These are phyloP conservation scores for Zalerion maritima DNA, from an alignment of 495 filamentous ascomycete species.

Conservation along the genomic window DNA sequence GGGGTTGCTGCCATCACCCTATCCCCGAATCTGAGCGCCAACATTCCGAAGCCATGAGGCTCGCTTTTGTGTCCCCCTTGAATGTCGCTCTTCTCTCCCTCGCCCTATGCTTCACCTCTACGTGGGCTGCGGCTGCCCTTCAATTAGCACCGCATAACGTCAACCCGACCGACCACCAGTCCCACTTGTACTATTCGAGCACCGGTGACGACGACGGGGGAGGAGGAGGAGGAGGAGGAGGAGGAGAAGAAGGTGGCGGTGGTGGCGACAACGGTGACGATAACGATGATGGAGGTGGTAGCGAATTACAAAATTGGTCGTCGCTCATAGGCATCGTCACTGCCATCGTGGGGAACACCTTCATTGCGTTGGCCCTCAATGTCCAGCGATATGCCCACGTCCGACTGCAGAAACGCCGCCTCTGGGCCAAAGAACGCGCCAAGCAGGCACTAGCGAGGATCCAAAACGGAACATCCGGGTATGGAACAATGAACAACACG, in stretches of 20 bases:
- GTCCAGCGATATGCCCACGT: conserved; percentile 94
- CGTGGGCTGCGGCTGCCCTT: no score
- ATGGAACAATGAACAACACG: conserved; percentile 21
- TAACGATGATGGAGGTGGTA: conserved; percentile 22
- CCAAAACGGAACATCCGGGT: conserved; percentile 20
- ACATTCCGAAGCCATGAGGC: no score
- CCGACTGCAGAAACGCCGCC: conserved; percentile 38
- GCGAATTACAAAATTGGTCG: conserved; percentile 60
- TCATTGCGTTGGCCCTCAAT: conserved; percentile 92
- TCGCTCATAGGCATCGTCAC: conserved; percentile 88
- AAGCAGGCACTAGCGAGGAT: conserved; percentile 26
- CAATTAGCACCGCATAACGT: no score
- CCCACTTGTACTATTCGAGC: no score
- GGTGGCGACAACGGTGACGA: conserved; percentile 13
- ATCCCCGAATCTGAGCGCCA: no score
- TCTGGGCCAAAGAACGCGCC: conserved; percentile 33
- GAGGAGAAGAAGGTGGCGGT: not conserved
- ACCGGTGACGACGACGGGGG: not conserved
- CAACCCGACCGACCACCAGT: no score
- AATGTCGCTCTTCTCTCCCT: no score
- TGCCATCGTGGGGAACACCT: conserved; percentile 76
- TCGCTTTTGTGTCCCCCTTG: no score
- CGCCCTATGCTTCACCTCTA: no score
- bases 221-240: not conserved
- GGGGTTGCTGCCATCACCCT: no score